These are phyloP conservation scores for Fragilaria radians DNA, from an alignment of 108 stramenopile genomes.

Conservation along the genomic window DNA sequence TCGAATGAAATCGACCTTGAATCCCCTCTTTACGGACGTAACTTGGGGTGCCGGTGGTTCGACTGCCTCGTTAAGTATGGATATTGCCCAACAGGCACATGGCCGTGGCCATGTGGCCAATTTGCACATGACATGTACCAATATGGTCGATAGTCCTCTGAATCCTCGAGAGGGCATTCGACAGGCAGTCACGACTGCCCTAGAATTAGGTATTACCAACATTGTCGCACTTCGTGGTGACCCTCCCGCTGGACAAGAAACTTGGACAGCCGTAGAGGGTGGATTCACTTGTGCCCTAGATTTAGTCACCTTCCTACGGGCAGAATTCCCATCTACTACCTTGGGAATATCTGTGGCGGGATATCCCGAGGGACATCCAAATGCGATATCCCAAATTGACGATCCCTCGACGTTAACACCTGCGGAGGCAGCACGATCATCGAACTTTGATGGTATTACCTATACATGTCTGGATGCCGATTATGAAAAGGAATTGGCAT, in stretches of 20 bases:
- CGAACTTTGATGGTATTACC: slow-evolving; percentile 68
- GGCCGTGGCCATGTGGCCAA: slow-evolving; percentile 90
- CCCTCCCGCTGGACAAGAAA: slow-evolving; percentile 94
- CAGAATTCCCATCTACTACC: slow-evolving; percentile 79
- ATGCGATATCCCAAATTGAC: slow-evolving; percentile 79
- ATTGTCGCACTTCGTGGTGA: slow-evolving; percentile 99
- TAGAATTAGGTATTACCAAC: slow-evolving; percentile 90
- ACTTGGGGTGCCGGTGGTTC: slow-evolving; percentile 99
- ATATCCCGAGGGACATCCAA: slow-evolving; percentile 99
- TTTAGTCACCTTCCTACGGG: slow-evolving; percentile 93
- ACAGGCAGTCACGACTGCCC: slow-evolving; percentile 74
- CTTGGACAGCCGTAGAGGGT: slow-evolving; percentile 94
- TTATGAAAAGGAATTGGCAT: slow-evolving; percentile 96
- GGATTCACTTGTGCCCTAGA: slow-evolving; percentile 97
- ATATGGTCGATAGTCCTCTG: slow-evolving; percentile 61
- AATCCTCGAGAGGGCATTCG: slow-evolving; percentile 57
- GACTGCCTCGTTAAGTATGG: slow-evolving; percentile 93
- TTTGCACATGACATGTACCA: slow-evolving; percentile 99
- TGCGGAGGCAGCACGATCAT: slow-evolving; percentile 75
- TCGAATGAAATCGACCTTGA: slow-evolving; percentile 75
- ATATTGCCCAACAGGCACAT: slow-evolving; percentile 80
- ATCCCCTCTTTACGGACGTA: slow-evolving; percentile 94
- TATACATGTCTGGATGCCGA: slow-evolving; percentile 91
- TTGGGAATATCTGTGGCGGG: slow-evolving; percentile 96
- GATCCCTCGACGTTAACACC: slow-evolving; percentile 72